Base-by-base conservation (phyloP, 345 rosid species). In the Ceriops decandra region DNA sequence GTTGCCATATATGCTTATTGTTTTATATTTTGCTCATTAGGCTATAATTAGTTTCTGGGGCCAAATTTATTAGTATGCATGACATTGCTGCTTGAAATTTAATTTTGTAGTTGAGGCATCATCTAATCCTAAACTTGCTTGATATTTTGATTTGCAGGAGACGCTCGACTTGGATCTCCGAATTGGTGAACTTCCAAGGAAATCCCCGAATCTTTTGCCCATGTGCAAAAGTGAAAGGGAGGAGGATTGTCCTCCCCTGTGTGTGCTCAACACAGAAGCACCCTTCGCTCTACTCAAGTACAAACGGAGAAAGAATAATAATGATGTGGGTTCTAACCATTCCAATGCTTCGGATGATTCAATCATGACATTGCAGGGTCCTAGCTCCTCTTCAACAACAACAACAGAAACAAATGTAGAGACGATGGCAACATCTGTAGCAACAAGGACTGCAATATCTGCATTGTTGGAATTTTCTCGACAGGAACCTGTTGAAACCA, bases 381-480 rank as follows among this genome's bases (percentile, higher is more conserved):
- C 79, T 46, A 82, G 86, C 67, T 88, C 93, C 20, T 91, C 96
- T 56, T 82, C 83, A 58, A 86, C 85, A 65, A 86, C 88, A 32
- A 87, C 90, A 60, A 82, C 86, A 69, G 86, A 82, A 21, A 72
- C 86, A 4, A 68, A 67, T 11, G 76, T 70, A 52, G 53, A 69
- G 33, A 71, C 81, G 36, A 70, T 74, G 61, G 46, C 79, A 27
- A 73, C 82, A 68, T 63, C 81, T 60, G 76, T 84, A 31, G 89
- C 88, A 24, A 84, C 89, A 49, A 83, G 87, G 5, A 84, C 84
- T 0, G 89, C 92, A 30, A 63, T 89, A 64, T 90, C 98, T 65
- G 89, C 98, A 7, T 73, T 93, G 70, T 71, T 93, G 70, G 97
- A 90, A 73, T 88, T 90, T 71, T 86, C 91, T n/a, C 85, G 88